Evolutionary conservation across 2,329 filamentous ascomycete genomes (phyloP).

Genomic region (Alternaria incomplexa): DNA sequence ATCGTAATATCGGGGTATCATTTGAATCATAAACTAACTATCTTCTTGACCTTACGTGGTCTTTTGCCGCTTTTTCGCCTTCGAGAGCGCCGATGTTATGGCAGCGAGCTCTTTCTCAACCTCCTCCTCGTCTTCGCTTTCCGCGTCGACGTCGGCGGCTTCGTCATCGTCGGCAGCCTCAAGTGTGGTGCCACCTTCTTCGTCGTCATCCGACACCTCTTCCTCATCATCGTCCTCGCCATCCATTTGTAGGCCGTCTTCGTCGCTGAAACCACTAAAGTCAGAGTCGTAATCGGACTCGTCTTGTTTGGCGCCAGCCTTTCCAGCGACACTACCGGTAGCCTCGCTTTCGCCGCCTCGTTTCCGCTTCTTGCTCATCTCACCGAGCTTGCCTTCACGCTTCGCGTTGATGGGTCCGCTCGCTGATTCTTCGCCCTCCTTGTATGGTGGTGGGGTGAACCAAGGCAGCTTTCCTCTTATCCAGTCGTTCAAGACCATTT

Average conservation of each 20-base stretch:
- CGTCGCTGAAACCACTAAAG: constrained; percentile 44
- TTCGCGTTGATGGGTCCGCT: constrained; percentile 57
- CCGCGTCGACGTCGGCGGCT: constrained; percentile 34
- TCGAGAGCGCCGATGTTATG: constrained; percentile 43
- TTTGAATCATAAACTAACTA: constrained; percentile 27
- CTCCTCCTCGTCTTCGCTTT: constrained; percentile 37
- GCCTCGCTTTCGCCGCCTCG: constrained; percentile 50
- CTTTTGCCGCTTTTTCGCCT: constrained; percentile 43
- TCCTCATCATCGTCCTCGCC: constrained; percentile 30
- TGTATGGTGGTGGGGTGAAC: constrained; percentile 80
- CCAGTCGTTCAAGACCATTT: constrained; percentile 97
- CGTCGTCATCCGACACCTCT: constrained; percentile 26
- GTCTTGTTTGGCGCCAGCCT: constrained; percentile 15
- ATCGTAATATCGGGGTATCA: constrained; percentile 31
- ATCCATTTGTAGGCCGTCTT: constrained; percentile 24
- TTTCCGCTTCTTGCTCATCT: constrained; percentile 82
- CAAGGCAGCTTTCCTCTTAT: constrained; percentile 94
- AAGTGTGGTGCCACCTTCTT: constrained; percentile 19
- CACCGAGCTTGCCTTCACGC: constrained; percentile 78
- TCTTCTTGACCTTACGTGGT: constrained; percentile 12
- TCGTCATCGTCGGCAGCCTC: constrained; percentile 22
- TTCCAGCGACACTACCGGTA: no score
- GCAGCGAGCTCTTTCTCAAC: constrained; percentile 43
- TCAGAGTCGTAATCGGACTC: constrained; percentile 31
- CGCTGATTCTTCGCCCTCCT: constrained; percentile 40